Base-by-base conservation (phyloP, 345 rosid genomes). In the Brassica nigra region DNA sequence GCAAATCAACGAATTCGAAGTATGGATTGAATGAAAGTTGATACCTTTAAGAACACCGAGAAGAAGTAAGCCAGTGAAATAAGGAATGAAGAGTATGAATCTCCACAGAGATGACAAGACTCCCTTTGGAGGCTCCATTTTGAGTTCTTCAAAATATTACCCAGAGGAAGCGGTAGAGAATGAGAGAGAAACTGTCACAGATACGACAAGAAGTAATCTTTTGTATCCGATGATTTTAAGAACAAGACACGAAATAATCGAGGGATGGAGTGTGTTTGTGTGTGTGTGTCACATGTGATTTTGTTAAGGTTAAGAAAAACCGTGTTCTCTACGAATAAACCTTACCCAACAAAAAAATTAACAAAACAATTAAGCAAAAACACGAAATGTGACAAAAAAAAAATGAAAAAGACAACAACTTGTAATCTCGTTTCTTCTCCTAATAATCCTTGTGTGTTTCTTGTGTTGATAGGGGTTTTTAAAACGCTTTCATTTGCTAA, bases 121-220 rank as follows among this genome's bases (percentile, higher is more conserved):
- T 28, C 97, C 99, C 37, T 18, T 84, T 59, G 97, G 93, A 74
- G 96, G 97, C 88, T 90, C 97, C 99, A 95, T 39, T 23, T 23
- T 39, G 4, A 10, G 27, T 23, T 23, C 27, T 23, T 23, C 27
- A 23, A 23, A 23, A 23, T 23, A 23, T 23, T 23, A 23, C 27
- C 27, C 27, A 11, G 27, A 78, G 27, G 39, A 11, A 65, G 6
- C 42, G 31, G 49, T 39, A 66, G 55, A 77, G 76, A n/a, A 62
- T 23, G 73, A 67, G 74, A 47, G 4, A 42, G 29, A 78, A 71
- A 49, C 73, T 18, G 78, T 79, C 20, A 73, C 14, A 58, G 63
- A 73, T 55, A 79, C 74, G 74, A 73, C 69, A 79, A 31, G 68
- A 70, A 15, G 49, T 66, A 66, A 57, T 66, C 78, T 42, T 78